Conservation (phyloP, 257 asterid genomes). For the Solanum microdontum region DNA sequence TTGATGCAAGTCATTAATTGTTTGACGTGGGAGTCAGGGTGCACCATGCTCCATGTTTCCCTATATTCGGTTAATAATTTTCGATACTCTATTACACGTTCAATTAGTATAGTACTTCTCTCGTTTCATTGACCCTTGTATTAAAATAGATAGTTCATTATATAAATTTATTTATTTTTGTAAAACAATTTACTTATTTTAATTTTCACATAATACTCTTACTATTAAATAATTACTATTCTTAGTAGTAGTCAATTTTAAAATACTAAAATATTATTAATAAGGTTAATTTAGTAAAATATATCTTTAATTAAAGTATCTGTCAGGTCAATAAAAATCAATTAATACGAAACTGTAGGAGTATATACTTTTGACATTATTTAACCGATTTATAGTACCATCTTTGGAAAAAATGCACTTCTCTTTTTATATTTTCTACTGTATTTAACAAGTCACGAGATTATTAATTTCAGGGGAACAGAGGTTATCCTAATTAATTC, state of each 20-base stretch:
- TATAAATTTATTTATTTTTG: no score
- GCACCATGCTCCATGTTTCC: constrained; percentile 5
- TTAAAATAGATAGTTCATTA: no score
- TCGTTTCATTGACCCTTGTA: no score
- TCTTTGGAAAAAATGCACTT: not conserved
- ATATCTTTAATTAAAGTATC: no score
- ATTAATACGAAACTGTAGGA: not conserved
- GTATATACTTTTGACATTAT: not conserved
- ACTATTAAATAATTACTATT: no score
- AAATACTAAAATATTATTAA: no score
- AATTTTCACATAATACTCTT: no score
- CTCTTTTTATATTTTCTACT: not conserved
- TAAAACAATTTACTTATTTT: not conserved
- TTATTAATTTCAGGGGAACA: not conserved
- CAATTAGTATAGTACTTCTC: not conserved
- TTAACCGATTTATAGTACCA: not conserved
- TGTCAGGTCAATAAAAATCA: not conserved
- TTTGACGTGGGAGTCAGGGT: constrained; percentile 4
- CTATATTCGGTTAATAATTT: not conserved
- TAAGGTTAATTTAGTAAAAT: no score
- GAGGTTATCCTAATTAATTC: not conserved
- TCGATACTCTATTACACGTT: not conserved
- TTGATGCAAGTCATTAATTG: constrained; percentile 10
- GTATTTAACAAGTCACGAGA: not conserved
- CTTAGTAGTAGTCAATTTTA: no score